These are phyloP conservation scores for Elsinoe perseae DNA, from an alignment of 2,329 filamentous ascomycete species.

Conservation along the genomic window DNA sequence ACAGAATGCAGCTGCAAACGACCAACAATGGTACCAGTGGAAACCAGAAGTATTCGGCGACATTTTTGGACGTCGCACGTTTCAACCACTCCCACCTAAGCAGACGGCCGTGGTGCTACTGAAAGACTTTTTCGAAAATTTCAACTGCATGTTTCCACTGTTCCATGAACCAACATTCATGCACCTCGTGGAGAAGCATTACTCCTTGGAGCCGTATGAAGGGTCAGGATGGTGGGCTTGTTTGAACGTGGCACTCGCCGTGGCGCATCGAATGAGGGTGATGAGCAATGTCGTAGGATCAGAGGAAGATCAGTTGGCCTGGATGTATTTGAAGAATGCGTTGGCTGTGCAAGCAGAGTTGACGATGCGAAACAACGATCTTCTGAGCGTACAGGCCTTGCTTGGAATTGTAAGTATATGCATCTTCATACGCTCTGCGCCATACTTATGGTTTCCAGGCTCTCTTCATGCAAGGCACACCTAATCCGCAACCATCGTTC, in stretches of 20 bases:
- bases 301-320: slow-evolving; percentile 89
- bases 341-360: slow-evolving; percentile 88
- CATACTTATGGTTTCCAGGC: slow-evolving; percentile 40
- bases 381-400: slow-evolving; percentile 88
- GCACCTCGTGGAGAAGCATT: slow-evolving; percentile 91
- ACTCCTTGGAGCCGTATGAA: slow-evolving; percentile 84
- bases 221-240: slow-evolving; percentile 98
- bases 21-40: slow-evolving; percentile 96
- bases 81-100: slow-evolving; percentile 74
- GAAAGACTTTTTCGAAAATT: slow-evolving; percentile 94
- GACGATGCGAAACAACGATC: slow-evolving; percentile 90
- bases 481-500: slow-evolving; percentile 91
- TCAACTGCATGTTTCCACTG: slow-evolving; percentile 97
- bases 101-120: slow-evolving; percentile 80
- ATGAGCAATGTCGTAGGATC: slow-evolving; percentile 90
- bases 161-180: slow-evolving; percentile 98
- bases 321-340: slow-evolving; percentile 93
- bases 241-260: slow-evolving; percentile 87
- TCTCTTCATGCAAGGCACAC: slow-evolving; percentile 89
- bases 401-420: slow-evolving; percentile 63
- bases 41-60: slow-evolving; percentile 96
- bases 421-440: not conserved
- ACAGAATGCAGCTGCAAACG: slow-evolving; percentile 72
- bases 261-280: slow-evolving; percentile 81
- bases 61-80: slow-evolving; percentile 77